Evolutionary conservation across 352 stramenopile species (phyloP), one percentile per base, ranked within the genome.

Genomic region (Phytophthora chlamydospora): DNA sequence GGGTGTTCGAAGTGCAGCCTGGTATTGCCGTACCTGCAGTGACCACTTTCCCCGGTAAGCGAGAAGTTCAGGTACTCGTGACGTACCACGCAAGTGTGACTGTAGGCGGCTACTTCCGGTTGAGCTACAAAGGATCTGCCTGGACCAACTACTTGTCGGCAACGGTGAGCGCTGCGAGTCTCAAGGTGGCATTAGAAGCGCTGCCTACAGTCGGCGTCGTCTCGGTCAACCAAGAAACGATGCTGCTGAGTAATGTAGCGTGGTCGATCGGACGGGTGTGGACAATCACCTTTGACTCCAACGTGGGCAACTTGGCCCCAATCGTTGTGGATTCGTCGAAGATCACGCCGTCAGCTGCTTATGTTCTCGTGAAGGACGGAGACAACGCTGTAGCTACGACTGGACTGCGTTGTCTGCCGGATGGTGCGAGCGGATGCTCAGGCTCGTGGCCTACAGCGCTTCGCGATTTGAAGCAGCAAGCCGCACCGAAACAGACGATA

Each of bases 211-310:
- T 95, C 2, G 83, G 83, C 0, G 68, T 78, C 29, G 81, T 92
- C 13, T 74, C 68, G 1, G 79, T 90, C 6, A 80, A 71, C 1
- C 41, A 59, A 2, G 59, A 66, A 35, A 56, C 64, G 17, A 64
- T 59, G 55, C 21, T 49, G 16, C 24, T 67, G 24, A 66, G 51
- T 67, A 61, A 61, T 3, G 49, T 41, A 9, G 5, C 62, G 0
- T 84, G 72, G 14, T 60, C 52, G 13, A 80, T 87, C 16, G 84
- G 84, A 6, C 57, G 66, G 17, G 54, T 84, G 24, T 96, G 87
- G 85, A 79, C 71, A 8, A 91, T 96, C 62, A 93, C 88, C 2
- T 96, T 95, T 41, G 58, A 88, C 27, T 86, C 85, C 16, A 75
- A 79, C 14, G 76, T 91, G 7, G 84, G 80, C 0, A 90, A 93